Base-by-base conservation (phyloP, 805 yeast species). In the Kodamaea jinghongensis region DNA sequence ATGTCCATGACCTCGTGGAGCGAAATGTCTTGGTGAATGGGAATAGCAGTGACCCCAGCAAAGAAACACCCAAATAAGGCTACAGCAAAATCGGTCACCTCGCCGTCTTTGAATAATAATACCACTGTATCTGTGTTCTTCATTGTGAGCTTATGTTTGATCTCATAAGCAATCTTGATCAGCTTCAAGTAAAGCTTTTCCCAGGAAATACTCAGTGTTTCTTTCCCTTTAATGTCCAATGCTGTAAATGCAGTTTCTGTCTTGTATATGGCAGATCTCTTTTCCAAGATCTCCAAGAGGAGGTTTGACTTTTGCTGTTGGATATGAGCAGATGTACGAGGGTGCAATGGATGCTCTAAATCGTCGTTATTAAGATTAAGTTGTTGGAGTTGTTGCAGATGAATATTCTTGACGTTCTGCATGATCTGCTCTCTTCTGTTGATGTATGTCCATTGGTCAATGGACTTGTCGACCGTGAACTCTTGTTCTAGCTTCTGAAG, bases 21-120 rank as follows among this genome's bases (percentile, higher is more conserved):
- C 23, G 83, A 82, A 17, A 79, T 74, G 39, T 81, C 85, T 43
- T 88, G 81, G 39, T 86, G 86, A 30, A 93, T 79, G 0, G 99
- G 99, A 4, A 93, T 91, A 0, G 98, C 98, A 2, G 93, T 90
- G 33, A 88, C 84, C 2, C 96, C 96, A 1, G 97, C 95, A 41
- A 91, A 67, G 49, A 91, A 86, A 56, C 97, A 90, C 5, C 96
- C 99, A 58, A 88, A 76, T 14, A 93, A 60, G 0, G 98, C 95
- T 1, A 86, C 78, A 0, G 86, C 76, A 57, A 90, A 91, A 47
- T 93, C 98, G 9, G 86, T 74, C 2, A 86, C 80, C 59, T 93
- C 98, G 22, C 75, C 74, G 42, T 83, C 88, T 51, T 86, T 88
- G 56, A 89, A 93, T 49, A 95, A 75, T 31, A 93, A 67, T 23